These are phyloP conservation scores for Camelina sativa DNA, from an alignment of 345 rosid species.

Conservation along the genomic window DNA sequence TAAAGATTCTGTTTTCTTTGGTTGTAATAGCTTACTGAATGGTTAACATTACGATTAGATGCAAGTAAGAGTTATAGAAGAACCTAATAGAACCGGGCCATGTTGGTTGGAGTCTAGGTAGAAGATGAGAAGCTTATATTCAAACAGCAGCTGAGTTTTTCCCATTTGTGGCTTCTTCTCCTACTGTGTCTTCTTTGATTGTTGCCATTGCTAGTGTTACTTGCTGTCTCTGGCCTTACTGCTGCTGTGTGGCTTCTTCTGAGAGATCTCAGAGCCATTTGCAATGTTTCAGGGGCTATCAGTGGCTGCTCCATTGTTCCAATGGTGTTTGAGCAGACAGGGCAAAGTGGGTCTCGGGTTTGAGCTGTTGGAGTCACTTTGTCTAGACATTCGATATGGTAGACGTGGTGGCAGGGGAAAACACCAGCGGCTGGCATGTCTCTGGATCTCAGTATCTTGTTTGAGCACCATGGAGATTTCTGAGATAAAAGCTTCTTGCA, in stretches of 20 bases:
- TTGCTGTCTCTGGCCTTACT: slow-evolving; percentile 51
- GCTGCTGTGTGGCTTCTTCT: slow-evolving; percentile 58
- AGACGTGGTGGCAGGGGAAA: slow-evolving; percentile 82
- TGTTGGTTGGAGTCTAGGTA: slow-evolving; percentile 44
- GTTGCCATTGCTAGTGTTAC: slow-evolving; percentile 36
- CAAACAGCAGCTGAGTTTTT: slow-evolving; percentile 49
- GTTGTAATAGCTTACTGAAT: not conserved
- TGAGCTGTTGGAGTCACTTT: slow-evolving; percentile 70
- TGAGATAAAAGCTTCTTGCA: slow-evolving; percentile 71
- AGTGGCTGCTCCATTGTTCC: slow-evolving; percentile 53
- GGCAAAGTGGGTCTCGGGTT: slow-evolving; percentile 77
- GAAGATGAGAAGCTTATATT: slow-evolving; percentile 53
- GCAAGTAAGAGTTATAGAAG: not conserved
- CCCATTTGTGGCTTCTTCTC: slow-evolving; percentile 53
- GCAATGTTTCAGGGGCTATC: slow-evolving; percentile 64
- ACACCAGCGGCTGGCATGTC: slow-evolving; percentile 86
- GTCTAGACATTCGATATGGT: slow-evolving; percentile 93
- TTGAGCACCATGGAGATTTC: slow-evolving; percentile 87
- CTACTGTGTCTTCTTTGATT: slow-evolving; percentile 45
- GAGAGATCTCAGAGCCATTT: slow-evolving; percentile 65
- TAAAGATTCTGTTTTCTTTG: not conserved
- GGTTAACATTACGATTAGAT: slow-evolving; percentile 17
- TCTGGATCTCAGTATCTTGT: slow-evolving; percentile 67
- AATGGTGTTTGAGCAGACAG: slow-evolving; percentile 61
- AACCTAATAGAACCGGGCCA: slow-evolving; percentile 32